phyloP scores from a whole-genome alignment of 1,139 yeast genomes.

The Diutina scorzettiae region DNA sequence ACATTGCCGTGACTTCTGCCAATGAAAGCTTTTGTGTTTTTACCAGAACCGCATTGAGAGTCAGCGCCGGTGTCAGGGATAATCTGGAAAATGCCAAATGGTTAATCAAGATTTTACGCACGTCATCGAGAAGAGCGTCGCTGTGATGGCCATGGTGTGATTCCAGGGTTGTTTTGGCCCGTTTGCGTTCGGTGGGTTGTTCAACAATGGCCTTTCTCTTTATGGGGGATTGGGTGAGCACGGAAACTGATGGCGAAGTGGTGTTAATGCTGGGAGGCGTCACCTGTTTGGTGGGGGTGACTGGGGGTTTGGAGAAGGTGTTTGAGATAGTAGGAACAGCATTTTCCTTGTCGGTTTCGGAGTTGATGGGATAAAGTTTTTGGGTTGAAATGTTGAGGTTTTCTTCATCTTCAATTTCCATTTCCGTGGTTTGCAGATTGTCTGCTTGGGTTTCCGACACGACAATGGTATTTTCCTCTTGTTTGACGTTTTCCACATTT shows the following conservation, averaged over 20 bases:
- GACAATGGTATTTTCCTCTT: neutral
- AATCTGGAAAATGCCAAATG: conserved; percentile 85
- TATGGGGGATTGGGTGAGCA: no score
- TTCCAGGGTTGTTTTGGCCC: neutral
- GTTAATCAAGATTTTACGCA: conserved; percentile 59
- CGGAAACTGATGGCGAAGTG: no score
- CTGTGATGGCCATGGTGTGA: neutral
- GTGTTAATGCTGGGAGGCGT: no score
- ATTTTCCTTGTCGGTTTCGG: no score
- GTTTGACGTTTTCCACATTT: no score
- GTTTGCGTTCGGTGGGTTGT: neutral
- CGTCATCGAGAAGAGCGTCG: conserved; percentile 18
- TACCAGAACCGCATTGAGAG: conserved; percentile 40
- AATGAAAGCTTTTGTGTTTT: conserved; percentile 18
- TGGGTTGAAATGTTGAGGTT: no score
- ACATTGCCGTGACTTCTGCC: conserved; percentile 39
- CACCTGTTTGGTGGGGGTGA: no score
- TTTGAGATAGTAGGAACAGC: no score
- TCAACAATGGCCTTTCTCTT: neutral
- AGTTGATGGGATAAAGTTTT: no score
- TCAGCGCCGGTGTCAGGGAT: conserved; percentile 72
- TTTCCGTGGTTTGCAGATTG: no score
- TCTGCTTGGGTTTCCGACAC: neutral
- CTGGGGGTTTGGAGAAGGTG: no score
- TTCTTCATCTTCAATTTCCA: no score